Evolutionary conservation across 148 eudicot species (phyloP), one percentile per base, ranked within the genome.

Genomic region (Pharnaceum exiguum): DNA sequence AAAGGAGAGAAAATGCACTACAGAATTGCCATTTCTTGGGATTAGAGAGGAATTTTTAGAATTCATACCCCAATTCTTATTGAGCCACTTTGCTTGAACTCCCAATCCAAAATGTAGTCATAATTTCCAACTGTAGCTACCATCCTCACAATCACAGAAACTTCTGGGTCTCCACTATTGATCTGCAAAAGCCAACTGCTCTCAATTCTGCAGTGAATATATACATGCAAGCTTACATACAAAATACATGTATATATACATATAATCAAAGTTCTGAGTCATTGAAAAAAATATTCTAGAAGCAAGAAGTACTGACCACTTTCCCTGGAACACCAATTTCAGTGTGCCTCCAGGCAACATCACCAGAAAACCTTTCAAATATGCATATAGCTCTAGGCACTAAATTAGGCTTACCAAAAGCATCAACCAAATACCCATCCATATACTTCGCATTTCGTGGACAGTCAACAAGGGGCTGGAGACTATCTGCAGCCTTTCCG

Each of bases 61-160:
- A 24, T 38, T 3, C 48, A 21, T 81, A 84, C 97, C 77, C 75
- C 79, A 23, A 86, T 84, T 55, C 66, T 78, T 18, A 90, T 90
- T 1, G 90, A 78, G 1, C 97, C 97, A 62, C 77, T 77, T 75
- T 84, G 77, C 64, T 79, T 79, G 66, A 90, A 86, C 57, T 86
- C 97, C 97, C 97, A 90, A 46, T 90, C 97, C 42, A 90, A 80
- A 46, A 90, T 67, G 49, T 90, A 90, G 59, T 90, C 97, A 69
- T 90, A 90, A 55, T 86, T 90, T 46, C 95, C 95, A 12, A 90
- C 95, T 0, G 91, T 80, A 10, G 97, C 89, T 35, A 86, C 79
- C 97, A 87, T 86, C 45, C 97, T 78, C 12, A 84, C 95, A 49
- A 90, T 85, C 75, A 90, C 71, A 43, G 63, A 72, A 37, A 78